These are phyloP conservation scores for Papiliotrema laurentii DNA, from an alignment of 1,284 basidiomycete species.

Conservation along the genomic window DNA sequence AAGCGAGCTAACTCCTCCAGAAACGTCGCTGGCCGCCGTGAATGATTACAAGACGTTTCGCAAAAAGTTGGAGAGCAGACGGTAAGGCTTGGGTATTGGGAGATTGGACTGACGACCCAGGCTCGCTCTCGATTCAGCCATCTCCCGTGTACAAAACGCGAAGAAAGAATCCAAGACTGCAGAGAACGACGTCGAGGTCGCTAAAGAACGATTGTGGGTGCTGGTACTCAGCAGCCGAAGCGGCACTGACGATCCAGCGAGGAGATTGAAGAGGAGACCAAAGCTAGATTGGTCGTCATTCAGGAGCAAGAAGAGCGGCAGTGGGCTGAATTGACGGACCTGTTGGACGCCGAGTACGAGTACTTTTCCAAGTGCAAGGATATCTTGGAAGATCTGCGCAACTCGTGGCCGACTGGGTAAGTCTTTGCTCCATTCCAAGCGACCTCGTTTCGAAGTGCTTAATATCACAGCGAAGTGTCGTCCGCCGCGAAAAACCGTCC, in stretches of 20 bases:
- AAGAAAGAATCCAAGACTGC: slow-evolving; percentile 60
- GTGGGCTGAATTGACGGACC: slow-evolving; percentile 58
- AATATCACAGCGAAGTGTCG: slow-evolving; percentile 3
- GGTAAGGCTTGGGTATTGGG: slow-evolving; percentile 50
- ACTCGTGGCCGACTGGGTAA: slow-evolving; percentile 62
- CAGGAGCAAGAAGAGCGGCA: slow-evolving; percentile 70
- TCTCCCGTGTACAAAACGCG: slow-evolving; percentile 59
- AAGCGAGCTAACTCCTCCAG: slow-evolving; percentile 19
- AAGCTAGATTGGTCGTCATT: slow-evolving; percentile 65
- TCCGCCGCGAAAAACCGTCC: slow-evolving; percentile 14
- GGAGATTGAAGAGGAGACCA: slow-evolving; percentile 73
- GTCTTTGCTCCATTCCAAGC: slow-evolving; percentile 26
- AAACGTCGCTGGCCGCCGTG: slow-evolving; percentile 51
- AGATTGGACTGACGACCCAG: slow-evolving; percentile 46
- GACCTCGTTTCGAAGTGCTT: no score
- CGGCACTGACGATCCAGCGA: slow-evolving; percentile 54
- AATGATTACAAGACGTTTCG: slow-evolving; percentile 46
- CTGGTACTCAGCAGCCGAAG: neutral
- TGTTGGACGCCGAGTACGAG: slow-evolving; percentile 67
- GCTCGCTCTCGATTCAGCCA: slow-evolving; percentile 68
- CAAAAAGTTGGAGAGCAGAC: slow-evolving; percentile 66
- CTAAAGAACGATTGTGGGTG: slow-evolving; percentile 68
- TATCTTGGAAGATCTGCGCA: slow-evolving; percentile 62
- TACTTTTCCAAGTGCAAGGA: slow-evolving; percentile 68
- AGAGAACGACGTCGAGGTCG: slow-evolving; percentile 68